phyloP scores from a whole-genome alignment of 1,139 yeast species.

The Lodderomyces pseudojiufengensis region DNA sequence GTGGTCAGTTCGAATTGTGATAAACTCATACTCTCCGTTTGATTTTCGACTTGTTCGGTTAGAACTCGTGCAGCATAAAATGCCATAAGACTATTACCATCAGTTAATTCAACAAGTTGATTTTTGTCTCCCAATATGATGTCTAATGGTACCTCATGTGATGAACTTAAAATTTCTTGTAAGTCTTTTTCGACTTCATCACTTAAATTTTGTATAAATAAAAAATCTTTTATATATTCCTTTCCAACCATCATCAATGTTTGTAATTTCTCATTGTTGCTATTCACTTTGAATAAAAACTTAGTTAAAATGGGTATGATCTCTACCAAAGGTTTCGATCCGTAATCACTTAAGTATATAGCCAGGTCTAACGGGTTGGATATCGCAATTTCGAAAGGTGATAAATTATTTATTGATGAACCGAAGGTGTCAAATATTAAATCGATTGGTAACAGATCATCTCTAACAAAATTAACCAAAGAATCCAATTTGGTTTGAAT shows the following conservation, averaged over 20 bases:
- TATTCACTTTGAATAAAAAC: slow-evolving; percentile 11
- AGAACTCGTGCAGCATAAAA: slow-evolving; percentile 29
- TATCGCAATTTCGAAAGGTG: slow-evolving; percentile 28
- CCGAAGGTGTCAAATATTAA: slow-evolving; percentile 13
- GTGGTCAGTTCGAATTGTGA: slow-evolving; percentile 23
- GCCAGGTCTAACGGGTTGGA: slow-evolving; percentile 46
- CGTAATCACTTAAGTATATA: slow-evolving; percentile 28
- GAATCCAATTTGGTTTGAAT: slow-evolving; percentile 15
- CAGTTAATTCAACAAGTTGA: not conserved
- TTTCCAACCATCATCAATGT: slow-evolving; percentile 16
- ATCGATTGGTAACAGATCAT: slow-evolving; percentile 13
- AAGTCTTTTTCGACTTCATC: slow-evolving; percentile 1
- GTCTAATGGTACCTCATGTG: not conserved
- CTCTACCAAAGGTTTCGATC: slow-evolving; percentile 3
- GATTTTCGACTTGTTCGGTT: slow-evolving; percentile 18
- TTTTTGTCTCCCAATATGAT: not conserved
- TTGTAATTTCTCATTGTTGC: slow-evolving; percentile 7
- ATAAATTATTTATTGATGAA: slow-evolving; percentile 13
- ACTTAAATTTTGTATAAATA: slow-evolving; percentile 14
- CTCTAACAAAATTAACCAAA: slow-evolving; percentile 16
- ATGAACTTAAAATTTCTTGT: not conserved
- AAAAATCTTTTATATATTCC: slow-evolving; percentile 28
- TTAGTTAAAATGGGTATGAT: slow-evolving; percentile 13
- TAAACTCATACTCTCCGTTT: slow-evolving; percentile 28
- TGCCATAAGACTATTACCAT: slow-evolving; percentile 8